Evolutionary conservation across 2,329 filamentous ascomycete genomes (phyloP).

Genomic region (Ascochyta pisi): DNA sequence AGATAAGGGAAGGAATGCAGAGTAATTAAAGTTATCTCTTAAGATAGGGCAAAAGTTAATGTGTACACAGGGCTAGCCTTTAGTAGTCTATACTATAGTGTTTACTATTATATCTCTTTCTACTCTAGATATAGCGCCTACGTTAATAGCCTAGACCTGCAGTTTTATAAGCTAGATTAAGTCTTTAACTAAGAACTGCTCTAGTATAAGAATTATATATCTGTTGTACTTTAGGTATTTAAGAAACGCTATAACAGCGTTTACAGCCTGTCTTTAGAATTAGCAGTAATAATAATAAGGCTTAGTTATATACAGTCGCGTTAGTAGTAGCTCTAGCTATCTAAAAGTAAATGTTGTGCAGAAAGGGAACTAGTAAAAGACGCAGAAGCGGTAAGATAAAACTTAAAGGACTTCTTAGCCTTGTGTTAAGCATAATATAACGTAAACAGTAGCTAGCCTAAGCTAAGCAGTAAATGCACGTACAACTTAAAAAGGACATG

Average conservation of each 20-base stretch:
- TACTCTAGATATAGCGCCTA: neutral
- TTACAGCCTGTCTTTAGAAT: neutral
- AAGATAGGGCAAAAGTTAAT: neutral
- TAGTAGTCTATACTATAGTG: neutral
- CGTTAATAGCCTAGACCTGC: neutral
- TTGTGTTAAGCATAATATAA: neutral
- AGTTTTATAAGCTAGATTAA: neutral
- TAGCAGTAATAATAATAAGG: neutral
- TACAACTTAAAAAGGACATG: neutral
- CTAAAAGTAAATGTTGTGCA: neutral
- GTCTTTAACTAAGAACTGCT: neutral
- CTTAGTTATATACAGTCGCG: neutral
- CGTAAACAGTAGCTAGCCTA: neutral
- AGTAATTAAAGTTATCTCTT: neutral
- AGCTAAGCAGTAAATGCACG: neutral
- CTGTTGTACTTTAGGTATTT: neutral
- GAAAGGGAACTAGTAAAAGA: neutral
- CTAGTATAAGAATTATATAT: neutral
- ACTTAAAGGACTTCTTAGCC: neutral
- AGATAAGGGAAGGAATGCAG: neutral
- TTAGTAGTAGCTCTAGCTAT: neutral
- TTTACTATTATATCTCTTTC: neutral
- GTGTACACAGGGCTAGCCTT: neutral
- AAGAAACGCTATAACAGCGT: neutral
- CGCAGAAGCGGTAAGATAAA: neutral